phyloP scores from a whole-genome alignment of 345 rosid species.

The Linum lewisii region DNA sequence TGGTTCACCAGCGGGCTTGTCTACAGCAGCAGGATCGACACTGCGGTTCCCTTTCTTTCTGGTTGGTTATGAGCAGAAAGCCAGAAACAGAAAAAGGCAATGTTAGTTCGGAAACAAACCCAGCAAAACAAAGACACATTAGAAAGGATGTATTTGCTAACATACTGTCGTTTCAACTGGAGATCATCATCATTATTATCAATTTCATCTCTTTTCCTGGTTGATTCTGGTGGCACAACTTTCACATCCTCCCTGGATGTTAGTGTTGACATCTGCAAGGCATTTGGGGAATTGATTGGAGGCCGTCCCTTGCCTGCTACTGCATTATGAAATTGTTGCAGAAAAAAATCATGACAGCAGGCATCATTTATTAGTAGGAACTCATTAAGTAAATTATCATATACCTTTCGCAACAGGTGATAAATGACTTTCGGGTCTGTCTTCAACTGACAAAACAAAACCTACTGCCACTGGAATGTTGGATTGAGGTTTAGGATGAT shows the following conservation, averaged over 20 bases:
- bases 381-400: conserved; percentile 1
- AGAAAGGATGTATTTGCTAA: conserved; percentile 7
- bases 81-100: conserved; percentile 8
- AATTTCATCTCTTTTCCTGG: conserved; percentile 33
- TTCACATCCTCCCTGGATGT: conserved; percentile 33
- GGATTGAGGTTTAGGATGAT: conserved; percentile 54
- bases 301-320: conserved; percentile 26
- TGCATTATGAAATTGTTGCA: conserved; percentile 34
- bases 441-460: conserved; percentile 38
- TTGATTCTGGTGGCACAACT: conserved; percentile 30
- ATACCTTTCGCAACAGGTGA: conserved; percentile 38
- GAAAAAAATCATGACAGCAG: conserved; percentile 23
- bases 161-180: conserved; percentile 57
- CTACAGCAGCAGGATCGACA: conserved; percentile 28
- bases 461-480: conserved; percentile 33
- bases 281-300: conserved; percentile 24
- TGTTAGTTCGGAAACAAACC: conserved; percentile 10
- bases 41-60: conserved; percentile 57
- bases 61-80: conserved; percentile 16
- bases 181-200: conserved; percentile 37
- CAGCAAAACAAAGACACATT: conserved; percentile 1
- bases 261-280: conserved; percentile 27
- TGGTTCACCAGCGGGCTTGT: conserved; percentile 43
- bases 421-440: conserved; percentile 31
- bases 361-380: conserved; percentile 6